Base-by-base conservation (phyloP, 2,329 filamentous ascomycete species). In the Ploettnerulaceae sp. region DNA sequence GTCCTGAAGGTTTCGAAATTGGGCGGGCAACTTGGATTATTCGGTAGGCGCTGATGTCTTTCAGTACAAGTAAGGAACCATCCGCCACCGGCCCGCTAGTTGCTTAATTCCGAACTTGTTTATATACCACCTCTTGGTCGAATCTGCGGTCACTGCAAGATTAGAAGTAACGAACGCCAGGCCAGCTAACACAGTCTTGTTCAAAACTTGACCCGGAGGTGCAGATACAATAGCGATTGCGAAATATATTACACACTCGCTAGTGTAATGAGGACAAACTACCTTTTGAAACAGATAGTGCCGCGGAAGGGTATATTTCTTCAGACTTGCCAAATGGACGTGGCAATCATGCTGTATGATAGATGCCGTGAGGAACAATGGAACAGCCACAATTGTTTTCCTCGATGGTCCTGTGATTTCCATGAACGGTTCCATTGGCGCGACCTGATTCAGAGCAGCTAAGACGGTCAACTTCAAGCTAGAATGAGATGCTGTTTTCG, bases 221-320 rank as follows among this genome's bases (percentile, higher is more conserved):
- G 90, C 89, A 22, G 83, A 81, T 29, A 85, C 65, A 35, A 93
- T 67, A 2, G 88, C 77, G 54, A 98, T 68, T n/a, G 84, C 76
- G 15, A 89, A 62, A 64, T 98, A 97, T 48, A 96, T 79, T 31
- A 85, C 64, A 62, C 87, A 90, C 69, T 97, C 93, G 60, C 84
- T 88, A 3, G 86, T 86, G 66, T 97, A 98, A 67, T 98, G 93
- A 14, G 93, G 89, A 58, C 86, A 94, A 29, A 96, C 68, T 17
- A 94, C 66, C 47, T 74, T 71, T 34, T 72, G 71, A 66, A 97
- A 98, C 47, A 85, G 68, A 2, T 83, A 82, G 49, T 84, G 75
- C 2, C 75, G 70, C 0, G 91, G 91, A 18, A 97, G 73, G 8
- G 85, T 86, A 67, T 98, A 97, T 62, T 89, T 91, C 62, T 80